Evolutionary conservation across 2,329 filamentous ascomycete species (phyloP).

Genomic region (Fusarium oligoseptatum): DNA sequence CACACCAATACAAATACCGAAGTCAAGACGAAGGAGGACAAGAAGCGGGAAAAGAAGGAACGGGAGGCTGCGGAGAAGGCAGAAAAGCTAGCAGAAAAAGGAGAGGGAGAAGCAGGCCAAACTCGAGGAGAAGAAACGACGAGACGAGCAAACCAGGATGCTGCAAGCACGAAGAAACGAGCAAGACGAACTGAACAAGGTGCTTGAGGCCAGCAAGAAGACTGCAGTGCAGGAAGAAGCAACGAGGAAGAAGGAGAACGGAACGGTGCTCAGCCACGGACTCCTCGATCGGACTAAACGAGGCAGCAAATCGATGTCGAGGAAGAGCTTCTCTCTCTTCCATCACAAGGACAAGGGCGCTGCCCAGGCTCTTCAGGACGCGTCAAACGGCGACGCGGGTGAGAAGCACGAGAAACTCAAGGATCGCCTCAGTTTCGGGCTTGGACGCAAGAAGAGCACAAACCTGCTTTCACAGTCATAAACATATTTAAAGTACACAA

Average conservation of each 20-base stretch:
- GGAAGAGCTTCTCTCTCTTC: conserved; percentile 79
- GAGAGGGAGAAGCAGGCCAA: conserved; percentile 59
- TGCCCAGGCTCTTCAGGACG: conserved; percentile 38
- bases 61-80: conserved; percentile 69
- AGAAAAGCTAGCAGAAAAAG: conserved; percentile 62
- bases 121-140: conserved; percentile 55
- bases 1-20: conserved; percentile 46
- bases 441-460: conserved; percentile 80
- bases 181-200: conserved; percentile 72
- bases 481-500: conserved; percentile 11
- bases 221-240: conserved; percentile 68
- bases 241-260: conserved; percentile 56
- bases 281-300: conserved; percentile 76
- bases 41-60: conserved; percentile 78
- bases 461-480: conserved; percentile 52
- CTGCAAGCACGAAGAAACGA: conserved; percentile 67
- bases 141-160: conserved; percentile 68
- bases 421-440: conserved; percentile 74
- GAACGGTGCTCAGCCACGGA: conserved; percentile 53
- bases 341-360: conserved; percentile 63
- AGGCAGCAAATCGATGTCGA: conserved; percentile 82
- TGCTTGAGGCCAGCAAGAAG: conserved; percentile 75
- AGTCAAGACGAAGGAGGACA: conserved; percentile 69
- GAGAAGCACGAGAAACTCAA: conserved; percentile 67
- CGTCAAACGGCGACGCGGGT: conserved; percentile 38